These are phyloP conservation scores for Fusarium chlamydosporum DNA, from an alignment of 2,329 filamentous ascomycete genomes.

Conservation along the genomic window DNA sequence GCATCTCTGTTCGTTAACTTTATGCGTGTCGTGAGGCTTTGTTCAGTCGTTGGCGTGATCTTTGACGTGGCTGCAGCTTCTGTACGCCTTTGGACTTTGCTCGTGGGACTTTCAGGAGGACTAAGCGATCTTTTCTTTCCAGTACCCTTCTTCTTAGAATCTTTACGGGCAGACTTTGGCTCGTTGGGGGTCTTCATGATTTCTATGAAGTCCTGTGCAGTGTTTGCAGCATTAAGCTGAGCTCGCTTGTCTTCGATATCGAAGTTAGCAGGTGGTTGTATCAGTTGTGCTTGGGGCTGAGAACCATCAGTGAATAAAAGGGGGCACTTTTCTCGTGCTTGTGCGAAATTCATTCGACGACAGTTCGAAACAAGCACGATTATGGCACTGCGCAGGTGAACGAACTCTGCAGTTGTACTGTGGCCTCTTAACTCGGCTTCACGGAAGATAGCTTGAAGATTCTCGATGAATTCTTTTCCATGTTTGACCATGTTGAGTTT, in stretches of 20 bases:
- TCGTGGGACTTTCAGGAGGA: slow-evolving; percentile 19
- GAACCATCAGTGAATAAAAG: slow-evolving; percentile 44
- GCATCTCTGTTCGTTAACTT: slow-evolving; percentile 3
- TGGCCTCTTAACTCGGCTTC: slow-evolving; percentile 32
- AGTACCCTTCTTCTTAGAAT: neutral
- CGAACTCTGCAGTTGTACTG: slow-evolving; percentile 31
- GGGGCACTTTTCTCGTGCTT: slow-evolving; percentile 28
- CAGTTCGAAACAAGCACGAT: slow-evolving; percentile 31
- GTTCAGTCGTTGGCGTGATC: slow-evolving; percentile 1
- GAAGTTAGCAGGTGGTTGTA: slow-evolving; percentile 24
- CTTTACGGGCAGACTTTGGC: slow-evolving; percentile 26
- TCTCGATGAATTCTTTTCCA: slow-evolving; percentile 35
- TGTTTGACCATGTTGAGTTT: neutral
- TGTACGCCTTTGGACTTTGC: slow-evolving; percentile 27
- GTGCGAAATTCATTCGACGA: slow-evolving; percentile 30
- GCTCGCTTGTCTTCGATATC: slow-evolving; percentile 14
- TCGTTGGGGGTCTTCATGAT: slow-evolving; percentile 26
- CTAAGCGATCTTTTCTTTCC: slow-evolving; percentile 15
- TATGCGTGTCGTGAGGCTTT: slow-evolving; percentile 20
- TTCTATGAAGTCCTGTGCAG: slow-evolving; percentile 31
- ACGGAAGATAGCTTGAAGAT: slow-evolving; percentile 37
- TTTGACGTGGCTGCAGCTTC: slow-evolving; percentile 11
- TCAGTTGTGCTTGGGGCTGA: slow-evolving; percentile 23
- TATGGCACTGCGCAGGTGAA: slow-evolving; percentile 23
- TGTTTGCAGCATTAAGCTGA: slow-evolving; percentile 17